Base-by-base conservation (phyloP, 2,329 filamentous ascomycete species). In the Cladophialophora carrionii region DNA sequence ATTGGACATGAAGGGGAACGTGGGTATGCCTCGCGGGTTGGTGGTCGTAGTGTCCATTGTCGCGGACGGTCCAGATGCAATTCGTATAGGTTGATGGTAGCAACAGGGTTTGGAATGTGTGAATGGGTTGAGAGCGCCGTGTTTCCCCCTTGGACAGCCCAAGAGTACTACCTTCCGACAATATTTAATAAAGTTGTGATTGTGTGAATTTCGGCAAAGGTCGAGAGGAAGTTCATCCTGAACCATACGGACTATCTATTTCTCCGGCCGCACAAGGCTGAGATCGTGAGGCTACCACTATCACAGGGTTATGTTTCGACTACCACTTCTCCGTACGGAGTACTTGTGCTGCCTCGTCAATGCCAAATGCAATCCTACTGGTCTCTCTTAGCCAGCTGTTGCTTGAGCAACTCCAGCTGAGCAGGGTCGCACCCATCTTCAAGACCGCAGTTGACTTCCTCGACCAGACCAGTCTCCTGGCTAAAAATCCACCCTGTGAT, bases 1-100 rank as follows among this genome's bases (percentile, higher is more conserved):
- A 74, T 80, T 76, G 73, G 79, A 77, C 74, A 81, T 75, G 72
- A 81, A 81, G 53, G 80, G 79, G 48, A 79, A 80, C 26, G 74
- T 72, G 65, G 79, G 79, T 67, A 81, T 81, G 32, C 80, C 79
- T 67, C 79, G 79, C 52, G 79, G 76, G 69, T 81, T 81, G 57
- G 78, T 78, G 12, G 64, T 67, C 20, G 70, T 48, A 24, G 55
- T 52, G 22, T 57, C 37, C 20, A 46, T 20, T n/a, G 34, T 55
- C 26, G 34, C 29, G 31, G n/a, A 26, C 7, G 29, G 52, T 55
- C 17, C n/a, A 26, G 52, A 55, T 43, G 37, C 14, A 43, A 43
- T 7, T 5, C 37, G 20, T 55, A 20, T 49, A 29, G 14, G 48
- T 52, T 4, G 48, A 20, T 24, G 48, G 48, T 52, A 52, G 48